Evolutionary conservation across 2,329 filamentous ascomycete species (phyloP).

Genomic region (Aureobasidium sp.): DNA sequence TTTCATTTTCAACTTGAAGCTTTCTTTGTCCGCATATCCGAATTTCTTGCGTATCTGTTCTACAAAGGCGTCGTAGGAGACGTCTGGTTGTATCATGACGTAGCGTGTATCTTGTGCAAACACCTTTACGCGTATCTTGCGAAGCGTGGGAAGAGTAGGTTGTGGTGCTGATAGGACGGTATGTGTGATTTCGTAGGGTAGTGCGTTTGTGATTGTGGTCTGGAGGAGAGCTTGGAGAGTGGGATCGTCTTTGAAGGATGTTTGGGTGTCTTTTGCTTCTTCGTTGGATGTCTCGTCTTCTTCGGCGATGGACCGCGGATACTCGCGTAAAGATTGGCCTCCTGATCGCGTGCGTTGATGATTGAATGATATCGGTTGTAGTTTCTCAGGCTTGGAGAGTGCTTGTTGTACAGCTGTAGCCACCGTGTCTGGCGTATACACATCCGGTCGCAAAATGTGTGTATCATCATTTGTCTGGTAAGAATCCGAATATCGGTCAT

Average conservation of each 20-base stretch:
- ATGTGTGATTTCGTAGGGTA: constrained; percentile 51
- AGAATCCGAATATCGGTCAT: neutral
- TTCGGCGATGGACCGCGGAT: constrained; percentile 65
- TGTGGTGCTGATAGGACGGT: constrained; percentile 24
- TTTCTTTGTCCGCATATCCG: constrained; percentile 42
- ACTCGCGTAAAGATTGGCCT: constrained; percentile 17
- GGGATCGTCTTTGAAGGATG: neutral
- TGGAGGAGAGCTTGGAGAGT: constrained; percentile 31
- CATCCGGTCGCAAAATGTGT: neutral
- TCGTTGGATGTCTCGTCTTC: constrained; percentile 59
- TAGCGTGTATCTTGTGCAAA: constrained; percentile 82
- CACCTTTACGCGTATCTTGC: constrained; percentile 81
- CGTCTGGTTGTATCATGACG: constrained; percentile 68
- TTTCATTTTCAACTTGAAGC: constrained; percentile 81
- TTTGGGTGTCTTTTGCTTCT: neutral
- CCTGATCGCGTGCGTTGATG: constrained; percentile 23
- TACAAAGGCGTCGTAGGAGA: constrained; percentile 69
- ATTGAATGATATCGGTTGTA: constrained; percentile 10
- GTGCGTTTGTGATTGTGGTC: neutral
- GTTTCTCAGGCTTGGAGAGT: constrained; percentile 11
- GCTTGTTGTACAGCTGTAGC: constrained; percentile 18
- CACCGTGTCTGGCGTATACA: neutral
- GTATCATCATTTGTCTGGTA: neutral
- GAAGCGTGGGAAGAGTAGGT: constrained; percentile 43
- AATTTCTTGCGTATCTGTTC: constrained; percentile 83